These are phyloP conservation scores for Daldinia caldariorum DNA, from an alignment of 495 filamentous ascomycete species.

Conservation along the genomic window DNA sequence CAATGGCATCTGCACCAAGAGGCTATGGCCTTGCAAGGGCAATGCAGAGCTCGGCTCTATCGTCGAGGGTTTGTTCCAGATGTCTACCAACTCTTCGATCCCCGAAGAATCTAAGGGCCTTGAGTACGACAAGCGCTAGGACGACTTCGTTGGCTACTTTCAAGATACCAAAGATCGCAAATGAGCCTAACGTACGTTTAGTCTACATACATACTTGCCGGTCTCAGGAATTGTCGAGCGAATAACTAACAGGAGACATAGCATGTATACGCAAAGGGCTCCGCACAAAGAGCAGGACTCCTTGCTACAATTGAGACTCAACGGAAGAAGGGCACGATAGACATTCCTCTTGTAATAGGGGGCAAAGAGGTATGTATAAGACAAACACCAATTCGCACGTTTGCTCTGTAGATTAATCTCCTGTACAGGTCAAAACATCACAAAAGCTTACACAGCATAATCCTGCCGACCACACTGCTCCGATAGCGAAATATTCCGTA, in stretches of 20 bases:
- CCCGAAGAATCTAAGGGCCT: slow-evolving; percentile 24
- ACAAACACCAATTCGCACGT: background rate
- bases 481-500: slow-evolving; percentile 80
- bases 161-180: slow-evolving; percentile 85
- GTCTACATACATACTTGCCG: background rate
- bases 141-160: slow-evolving; percentile 72
- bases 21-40: slow-evolving; percentile 41
- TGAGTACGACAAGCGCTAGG: slow-evolving; percentile 36
- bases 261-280: slow-evolving; percentile 89
- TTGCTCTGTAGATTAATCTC: background rate
- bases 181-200: slow-evolving; percentile 89
- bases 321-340: slow-evolving; percentile 68
- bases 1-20: slow-evolving; percentile 32
- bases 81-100: slow-evolving; percentile 33
- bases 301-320: slow-evolving; percentile 71
- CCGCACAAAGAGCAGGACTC: slow-evolving; percentile 77
- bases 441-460: slow-evolving; percentile 70
- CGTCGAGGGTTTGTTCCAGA: slow-evolving; percentile 37
- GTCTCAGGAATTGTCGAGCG: background rate
- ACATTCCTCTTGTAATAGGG: slow-evolving; percentile 80
- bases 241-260: slow-evolving; percentile 52
- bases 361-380: slow-evolving; percentile 71
- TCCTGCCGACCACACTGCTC: slow-evolving; percentile 75
- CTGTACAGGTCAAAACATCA: slow-evolving; percentile 60
- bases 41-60: slow-evolving; percentile 28